Percentiles rank a stretch among this genome's conserved stretches.
Conservation (phyloP, 495 filamentous ascomycete species). For the Alectoria sarmentosa region DNA sequence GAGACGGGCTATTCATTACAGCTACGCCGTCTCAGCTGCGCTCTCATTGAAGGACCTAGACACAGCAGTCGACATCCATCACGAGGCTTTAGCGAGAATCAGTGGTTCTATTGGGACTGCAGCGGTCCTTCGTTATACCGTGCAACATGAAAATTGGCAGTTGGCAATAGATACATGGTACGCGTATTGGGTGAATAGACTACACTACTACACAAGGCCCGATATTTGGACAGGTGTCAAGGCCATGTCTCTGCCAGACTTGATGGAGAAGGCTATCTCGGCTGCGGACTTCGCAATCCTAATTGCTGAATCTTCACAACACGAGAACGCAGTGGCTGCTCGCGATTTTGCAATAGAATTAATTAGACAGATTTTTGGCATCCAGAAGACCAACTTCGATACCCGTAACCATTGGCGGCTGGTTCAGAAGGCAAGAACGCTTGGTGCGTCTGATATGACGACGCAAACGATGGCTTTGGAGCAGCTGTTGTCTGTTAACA, state of each 20-base stretch:
- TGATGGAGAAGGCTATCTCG: conserved; percentile 16
- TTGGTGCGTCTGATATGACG: conserved; percentile 3
- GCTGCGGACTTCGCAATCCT: conserved; percentile 16
- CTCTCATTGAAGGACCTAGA: conserved; percentile 27
- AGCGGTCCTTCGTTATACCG: conserved; percentile 30
- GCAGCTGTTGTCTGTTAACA: conserved; percentile 15
- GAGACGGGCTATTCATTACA: conserved; percentile 36
- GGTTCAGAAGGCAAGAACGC: conserved; percentile 7
- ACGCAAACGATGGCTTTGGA: conserved; percentile 11
- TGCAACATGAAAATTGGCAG: conserved; percentile 36
- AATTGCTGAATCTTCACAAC: conserved; percentile 1
- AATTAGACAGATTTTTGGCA: background rate
- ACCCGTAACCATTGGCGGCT: background rate
- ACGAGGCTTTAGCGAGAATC: conserved; percentile 23
- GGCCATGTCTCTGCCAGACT: conserved; percentile 12
- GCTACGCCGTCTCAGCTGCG: conserved; percentile 29
- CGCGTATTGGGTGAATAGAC: conserved; percentile 11
- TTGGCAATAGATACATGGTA: conserved; percentile 22
- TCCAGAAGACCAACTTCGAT: conserved; percentile 3
- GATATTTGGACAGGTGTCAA: conserved; percentile 23
- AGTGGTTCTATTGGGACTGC: conserved; percentile 27
- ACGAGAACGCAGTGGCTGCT: conserved; percentile 7
- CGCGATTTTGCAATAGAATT: conserved; percentile 23
- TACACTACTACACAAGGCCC: conserved; percentile 9
- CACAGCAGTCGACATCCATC: conserved; percentile 33